Conservation (phyloP, 1,139 yeast genomes). For the Geotrichum phurueaensis region DNA sequence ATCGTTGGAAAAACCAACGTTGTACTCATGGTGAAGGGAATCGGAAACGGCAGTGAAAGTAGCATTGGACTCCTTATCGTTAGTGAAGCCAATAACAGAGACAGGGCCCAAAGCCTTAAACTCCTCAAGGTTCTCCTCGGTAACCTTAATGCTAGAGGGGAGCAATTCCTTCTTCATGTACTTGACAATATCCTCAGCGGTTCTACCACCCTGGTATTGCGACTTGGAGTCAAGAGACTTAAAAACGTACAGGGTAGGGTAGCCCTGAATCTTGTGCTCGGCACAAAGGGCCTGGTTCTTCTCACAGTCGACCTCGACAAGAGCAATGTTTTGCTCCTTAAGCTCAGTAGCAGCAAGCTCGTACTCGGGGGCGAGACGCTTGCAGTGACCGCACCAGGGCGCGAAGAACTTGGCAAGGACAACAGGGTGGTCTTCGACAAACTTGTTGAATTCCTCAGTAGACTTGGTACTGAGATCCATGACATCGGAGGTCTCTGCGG, state of each 20-base stretch:
- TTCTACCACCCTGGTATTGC: conserved; percentile 74
- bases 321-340: conserved; percentile 58
- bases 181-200: conserved; percentile 65
- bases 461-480: conserved; percentile 58
- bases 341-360: conserved; percentile 75
- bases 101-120: conserved; percentile 44
- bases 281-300: conserved; percentile 77
- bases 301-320: conserved; percentile 92
- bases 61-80: conserved; percentile 39
- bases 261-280: conserved; percentile 72
- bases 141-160: conserved; percentile 64
- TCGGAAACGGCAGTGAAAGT: conserved; percentile 54
- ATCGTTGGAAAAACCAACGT: conserved; percentile 55
- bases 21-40: conserved; percentile 52
- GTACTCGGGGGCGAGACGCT: conserved; percentile 86
- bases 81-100: conserved; percentile 45
- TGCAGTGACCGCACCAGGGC: conserved; percentile 99
- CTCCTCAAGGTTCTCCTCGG: conserved; percentile 46
- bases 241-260: conserved; percentile 86
- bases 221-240: conserved; percentile 51
- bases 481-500: conserved; percentile 77
- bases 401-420: conserved; percentile 95
- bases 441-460: conserved; percentile 49
- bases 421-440: conserved; percentile 64
- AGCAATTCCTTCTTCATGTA: conserved; percentile 78